Evolutionary conservation across 2,329 filamentous ascomycete genomes (phyloP), one percentile per base, ranked within the genome.

Genomic region (Colletotrichum lentis): DNA sequence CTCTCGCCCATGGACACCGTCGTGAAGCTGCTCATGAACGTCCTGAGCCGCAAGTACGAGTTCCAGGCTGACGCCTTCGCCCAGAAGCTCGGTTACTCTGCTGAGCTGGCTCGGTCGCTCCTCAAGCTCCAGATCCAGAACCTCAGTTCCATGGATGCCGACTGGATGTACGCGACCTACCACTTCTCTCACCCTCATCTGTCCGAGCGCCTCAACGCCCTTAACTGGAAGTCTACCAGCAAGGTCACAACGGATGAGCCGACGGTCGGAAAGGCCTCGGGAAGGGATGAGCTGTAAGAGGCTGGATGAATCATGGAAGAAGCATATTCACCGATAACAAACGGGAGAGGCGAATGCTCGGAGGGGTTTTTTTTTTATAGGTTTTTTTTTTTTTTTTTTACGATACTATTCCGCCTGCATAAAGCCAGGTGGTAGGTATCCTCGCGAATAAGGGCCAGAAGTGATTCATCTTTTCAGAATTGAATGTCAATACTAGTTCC

Each of bases 91-190:
- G 96, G 96, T 61, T 97, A 95, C 81, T 88, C 90, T 60, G 83
- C 87, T 53, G 90, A 97, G 79, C 89, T 99, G 60, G 93, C 94
- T 50, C 85, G 88, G 71, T 96, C 93, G 24, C 87, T 99, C 71
- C 94, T 99, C 82, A 97, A 97, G 84, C 91, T 99, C 60, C 96
- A 99, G 82, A 93, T 97, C 76, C 94, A 98, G 84, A 99, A 99
- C 78, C 86, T 99, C 73, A 97, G 93, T 80, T 96, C 93, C 70
- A 98, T 99, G 95, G 96, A 99, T 75, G 96, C 96, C 35, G 96
- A 99, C 81, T 97, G 92, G 91, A 89, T 97, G 87, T 99, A 97
- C 80, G 96, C 96, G 62, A 96, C 91, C 81, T 99, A 98, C 85
- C 94, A 99, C 83, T 97, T 96, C 85, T 97, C 95, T 27, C 96